Evolutionary conservation across 2,329 filamentous ascomycete species (phyloP).

Genomic region (Trichoderma guizhouense): DNA sequence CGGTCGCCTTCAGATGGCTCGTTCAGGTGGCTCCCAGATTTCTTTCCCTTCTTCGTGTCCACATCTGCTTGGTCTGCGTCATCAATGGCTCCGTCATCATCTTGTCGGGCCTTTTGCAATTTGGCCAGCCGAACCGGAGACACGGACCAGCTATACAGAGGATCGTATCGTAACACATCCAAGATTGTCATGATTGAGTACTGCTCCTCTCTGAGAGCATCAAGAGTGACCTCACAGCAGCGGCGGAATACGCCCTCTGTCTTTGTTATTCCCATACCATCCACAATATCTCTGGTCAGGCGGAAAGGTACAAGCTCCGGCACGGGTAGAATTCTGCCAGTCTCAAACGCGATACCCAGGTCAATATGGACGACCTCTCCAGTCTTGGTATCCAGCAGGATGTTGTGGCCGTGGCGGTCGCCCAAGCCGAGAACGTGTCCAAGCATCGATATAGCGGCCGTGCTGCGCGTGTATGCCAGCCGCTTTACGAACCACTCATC

Average conservation of each 20-base stretch:
- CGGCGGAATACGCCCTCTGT: conserved; percentile 95
- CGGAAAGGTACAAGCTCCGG: conserved; percentile 96
- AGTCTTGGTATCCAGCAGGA: conserved; percentile 81
- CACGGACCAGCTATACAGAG: conserved; percentile 91
- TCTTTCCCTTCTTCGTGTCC: conserved; percentile 40
- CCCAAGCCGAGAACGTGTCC: conserved; percentile 90
- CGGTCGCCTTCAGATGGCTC: conserved; percentile 77
- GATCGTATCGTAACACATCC: conserved; percentile 96
- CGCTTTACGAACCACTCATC: conserved; percentile 94
- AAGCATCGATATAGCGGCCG: conserved; percentile 91
- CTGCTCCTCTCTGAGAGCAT: conserved; percentile 89
- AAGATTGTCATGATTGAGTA: conserved; percentile 99
- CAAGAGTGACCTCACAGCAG: conserved; percentile 97
- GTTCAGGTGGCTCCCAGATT: conserved; percentile 41
- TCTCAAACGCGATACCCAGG: conserved; percentile 94
- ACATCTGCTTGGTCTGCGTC: conserved; percentile 38
- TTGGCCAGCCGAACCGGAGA: conserved; percentile 65
- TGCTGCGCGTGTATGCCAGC: conserved; percentile 87
- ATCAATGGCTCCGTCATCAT: conserved; percentile 39
- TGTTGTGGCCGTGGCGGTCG: conserved; percentile 95
- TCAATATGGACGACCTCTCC: conserved; percentile 98
- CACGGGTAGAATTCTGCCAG: conserved; percentile 88
- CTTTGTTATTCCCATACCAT: conserved; percentile 93
- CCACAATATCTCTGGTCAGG: conserved; percentile 88
- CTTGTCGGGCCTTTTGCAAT: conserved; percentile 59